phyloP scores from a whole-genome alignment of 495 filamentous ascomycete genomes.

The Usnea hakonensis region DNA sequence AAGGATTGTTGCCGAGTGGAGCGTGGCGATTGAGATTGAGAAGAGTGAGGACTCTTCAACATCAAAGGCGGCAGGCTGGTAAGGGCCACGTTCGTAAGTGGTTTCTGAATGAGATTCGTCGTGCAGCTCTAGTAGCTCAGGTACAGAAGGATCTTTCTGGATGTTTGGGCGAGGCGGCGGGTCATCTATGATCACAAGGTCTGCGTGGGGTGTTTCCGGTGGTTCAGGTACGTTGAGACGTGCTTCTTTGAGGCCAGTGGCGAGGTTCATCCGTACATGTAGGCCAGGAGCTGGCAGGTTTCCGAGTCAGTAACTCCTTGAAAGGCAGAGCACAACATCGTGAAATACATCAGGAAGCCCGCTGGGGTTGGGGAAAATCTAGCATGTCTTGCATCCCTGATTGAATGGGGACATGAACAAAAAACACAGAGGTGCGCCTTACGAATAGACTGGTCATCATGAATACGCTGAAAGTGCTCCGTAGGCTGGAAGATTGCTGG shows the following conservation, averaged over 20 bases:
- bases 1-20: neutral
- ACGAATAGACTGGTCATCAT: conserved; percentile 56
- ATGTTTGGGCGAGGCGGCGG: neutral
- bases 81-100: neutral
- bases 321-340: no score
- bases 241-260: conserved; percentile 55
- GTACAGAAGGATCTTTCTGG: neutral
- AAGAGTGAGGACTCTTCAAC: conserved; percentile 8
- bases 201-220: conserved; percentile 10
- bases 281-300: conserved; percentile 53
- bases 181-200: conserved; percentile 23
- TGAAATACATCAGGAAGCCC: no score
- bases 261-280: conserved; percentile 55
- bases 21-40: neutral
- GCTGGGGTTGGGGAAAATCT: no score
- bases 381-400: no score
- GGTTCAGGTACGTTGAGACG: conserved; percentile 37
- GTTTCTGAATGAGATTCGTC: conserved; percentile 3
- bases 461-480: conserved; percentile 51
- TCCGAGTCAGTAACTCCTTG: no score
- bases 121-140: neutral
- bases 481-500: conserved; percentile 55
- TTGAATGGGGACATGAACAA: no score
- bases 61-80: neutral
- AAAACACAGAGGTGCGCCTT: no score